Percentiles rank a stretch among this genome's conserved stretches.
These are phyloP conservation scores for Schwanniomyces pseudopolymorphus DNA, from an alignment of 805 yeast genomes.

Conservation along the genomic window DNA sequence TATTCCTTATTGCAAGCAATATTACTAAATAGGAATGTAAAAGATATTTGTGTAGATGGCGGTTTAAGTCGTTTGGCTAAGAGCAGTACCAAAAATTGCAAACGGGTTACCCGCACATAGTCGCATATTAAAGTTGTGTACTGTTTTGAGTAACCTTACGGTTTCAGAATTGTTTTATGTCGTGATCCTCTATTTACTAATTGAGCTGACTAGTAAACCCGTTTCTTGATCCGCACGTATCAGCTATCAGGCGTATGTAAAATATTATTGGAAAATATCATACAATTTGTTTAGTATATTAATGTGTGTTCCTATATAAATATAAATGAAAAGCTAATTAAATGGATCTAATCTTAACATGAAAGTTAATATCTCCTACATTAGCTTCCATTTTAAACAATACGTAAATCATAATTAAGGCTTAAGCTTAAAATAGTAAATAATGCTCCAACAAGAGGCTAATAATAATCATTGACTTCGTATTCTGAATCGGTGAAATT, in stretches of 20 bases:
- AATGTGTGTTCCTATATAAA: not conserved
- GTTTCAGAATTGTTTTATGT: no score
- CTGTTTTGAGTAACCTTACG: no score
- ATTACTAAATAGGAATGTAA: not conserved
- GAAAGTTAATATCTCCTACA: not conserved
- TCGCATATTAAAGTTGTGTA: no score
- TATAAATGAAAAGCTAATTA: not conserved
- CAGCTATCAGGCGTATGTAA: no score
- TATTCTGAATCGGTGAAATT: constrained; percentile 30
- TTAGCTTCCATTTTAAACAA: not conserved
- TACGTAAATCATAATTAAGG: not conserved
- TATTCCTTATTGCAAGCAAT: not conserved
- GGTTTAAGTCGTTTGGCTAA: not conserved
- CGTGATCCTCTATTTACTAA: no score
- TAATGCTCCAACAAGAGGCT: constrained; percentile 1
- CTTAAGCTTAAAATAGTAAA: not conserved
- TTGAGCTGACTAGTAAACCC: no score
- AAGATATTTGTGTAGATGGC: not conserved
- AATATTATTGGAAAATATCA: no score
- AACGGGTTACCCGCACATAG: not conserved
- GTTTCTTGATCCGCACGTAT: no score
- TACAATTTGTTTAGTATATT: no score
- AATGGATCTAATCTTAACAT: no score
- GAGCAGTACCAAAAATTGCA: not conserved
- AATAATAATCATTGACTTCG: constrained; percentile 45